phyloP scores from a whole-genome alignment of 345 rosid genomes.

The Ricinus communis region DNA sequence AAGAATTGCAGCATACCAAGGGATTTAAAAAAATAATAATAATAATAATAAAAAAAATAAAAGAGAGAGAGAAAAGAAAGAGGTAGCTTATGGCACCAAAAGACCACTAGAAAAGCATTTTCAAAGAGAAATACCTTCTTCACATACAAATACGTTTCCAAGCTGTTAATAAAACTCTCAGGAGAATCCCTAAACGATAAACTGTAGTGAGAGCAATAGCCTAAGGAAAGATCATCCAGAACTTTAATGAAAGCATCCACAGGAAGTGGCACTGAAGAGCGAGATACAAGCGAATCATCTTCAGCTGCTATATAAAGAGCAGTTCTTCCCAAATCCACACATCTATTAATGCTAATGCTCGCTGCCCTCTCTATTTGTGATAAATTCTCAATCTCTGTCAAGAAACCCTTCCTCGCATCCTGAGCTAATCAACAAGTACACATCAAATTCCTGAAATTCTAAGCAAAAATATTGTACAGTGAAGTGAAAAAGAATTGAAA shows the following conservation, averaged over 20 bases:
- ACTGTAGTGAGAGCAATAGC: slow-evolving; percentile 45
- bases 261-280: slow-evolving; percentile 64
- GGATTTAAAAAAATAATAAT: too few relatives aligned
- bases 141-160: slow-evolving; percentile 47
- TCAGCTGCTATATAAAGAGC: slow-evolving; percentile 65
- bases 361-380: slow-evolving; percentile 52
- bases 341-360: slow-evolving; percentile 54
- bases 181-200: slow-evolving; percentile 36
- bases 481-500: too few relatives aligned
- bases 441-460: background rate
- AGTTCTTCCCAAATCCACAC: slow-evolving; percentile 52
- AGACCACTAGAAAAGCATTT: background rate
- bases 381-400: slow-evolving; percentile 19
- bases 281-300: slow-evolving; percentile 63
- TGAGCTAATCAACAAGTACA: background rate
- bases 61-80: too few relatives aligned
- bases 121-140: slow-evolving; percentile 41
- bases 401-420: slow-evolving; percentile 8
- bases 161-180: slow-evolving; percentile 45
- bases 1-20: too few relatives aligned
- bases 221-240: slow-evolving; percentile 63
- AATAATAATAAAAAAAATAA: too few relatives aligned
- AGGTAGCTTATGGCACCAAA: too few relatives aligned
- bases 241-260: slow-evolving; percentile 53
- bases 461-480: too few relatives aligned